Base-by-base conservation (phyloP, 495 filamentous ascomycete genomes). In the Gamarada debralockiae region DNA sequence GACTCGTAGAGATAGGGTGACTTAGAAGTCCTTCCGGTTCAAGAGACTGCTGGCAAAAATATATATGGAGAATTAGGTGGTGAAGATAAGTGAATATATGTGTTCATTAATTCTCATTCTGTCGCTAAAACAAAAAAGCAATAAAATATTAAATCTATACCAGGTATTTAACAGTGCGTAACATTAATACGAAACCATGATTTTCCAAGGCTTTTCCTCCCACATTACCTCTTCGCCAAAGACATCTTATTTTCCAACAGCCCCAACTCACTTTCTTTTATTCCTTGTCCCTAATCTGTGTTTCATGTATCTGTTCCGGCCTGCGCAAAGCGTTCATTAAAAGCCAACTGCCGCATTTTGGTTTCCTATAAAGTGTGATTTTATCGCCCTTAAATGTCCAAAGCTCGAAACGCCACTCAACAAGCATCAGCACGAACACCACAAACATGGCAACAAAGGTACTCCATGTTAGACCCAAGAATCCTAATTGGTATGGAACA, bases 341-440 rank as follows among this genome's bases (percentile, higher is more conserved):
- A 45, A 7, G 42, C 42, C 42, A 45, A 25, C 42, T 45, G 42
- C 42, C 18, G 42, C 24, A 22, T 45, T 45, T 45, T 45, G 42
- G 42, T 45, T 45, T 45, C 42, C 42, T 45, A 45, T 45, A 45
- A 45, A 45, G 42, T 45, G 42, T 45, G 42, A 45, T 45, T 45
- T 25, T 45, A 45, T 45, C 42, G 15, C 23, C 42, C 10, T 45
- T 45, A 12, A 45, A 45, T 10, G 42, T 45, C 42, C 42, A 45
- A 45, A 45, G 42, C 42, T 45, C 6, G 42, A 45, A 45, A 45
- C 23, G 42, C 42, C 42, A 45, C 42, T 45, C 42, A 22, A 45
- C 24, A 10, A 14, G 42, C 42, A 45, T 45, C 42, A 27, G 23
- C 42, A 45, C 42, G 21, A 45, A 45, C 22, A 45, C 42, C 23